Evolutionary conservation across 2,329 filamentous ascomycete species (phyloP).

Genomic region (Trichoderma brevicompactum): DNA sequence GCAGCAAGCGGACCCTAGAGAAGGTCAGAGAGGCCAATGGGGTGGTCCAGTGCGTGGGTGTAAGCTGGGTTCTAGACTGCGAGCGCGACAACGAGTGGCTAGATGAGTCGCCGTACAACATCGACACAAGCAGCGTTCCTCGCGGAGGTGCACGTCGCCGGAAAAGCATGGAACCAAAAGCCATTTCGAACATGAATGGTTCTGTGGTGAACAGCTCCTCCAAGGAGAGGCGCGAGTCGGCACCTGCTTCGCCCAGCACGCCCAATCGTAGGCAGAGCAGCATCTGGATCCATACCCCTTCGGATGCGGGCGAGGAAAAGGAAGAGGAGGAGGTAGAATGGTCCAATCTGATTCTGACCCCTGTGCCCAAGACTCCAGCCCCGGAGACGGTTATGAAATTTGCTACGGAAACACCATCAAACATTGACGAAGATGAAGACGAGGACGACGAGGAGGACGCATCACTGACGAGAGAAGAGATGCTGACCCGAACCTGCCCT

Average conservation of each 20-base stretch:
- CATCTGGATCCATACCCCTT: slow-evolving; percentile 60
- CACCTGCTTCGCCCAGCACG: slow-evolving; percentile 47
- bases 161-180: slow-evolving; percentile 80
- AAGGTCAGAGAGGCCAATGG: slow-evolving; percentile 75
- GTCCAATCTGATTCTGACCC: slow-evolving; percentile 54
- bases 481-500: slow-evolving; percentile 59
- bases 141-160: slow-evolving; percentile 72
- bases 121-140: slow-evolving; percentile 69
- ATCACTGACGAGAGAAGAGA: slow-evolving; percentile 43
- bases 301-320: slow-evolving; percentile 47
- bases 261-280: slow-evolving; percentile 60
- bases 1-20: slow-evolving; percentile 76
- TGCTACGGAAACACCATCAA: slow-evolving; percentile 54
- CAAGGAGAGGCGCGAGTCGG: slow-evolving; percentile 36
- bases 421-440: slow-evolving; percentile 40
- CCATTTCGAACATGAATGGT: slow-evolving; percentile 70
- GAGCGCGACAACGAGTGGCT: slow-evolving; percentile 78
- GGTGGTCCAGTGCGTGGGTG: slow-evolving; percentile 82
- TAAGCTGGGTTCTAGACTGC: slow-evolving; percentile 86
- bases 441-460: slow-evolving; percentile 31
- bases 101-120: slow-evolving; percentile 70
- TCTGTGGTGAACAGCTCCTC: slow-evolving; percentile 56
- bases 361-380: slow-evolving; percentile 62
- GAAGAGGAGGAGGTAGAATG: slow-evolving; percentile 48
- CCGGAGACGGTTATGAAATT: slow-evolving; percentile 59